These are phyloP conservation scores for Chlorella vulgaris DNA, from an alignment of 139 green algal species.

Conservation along the genomic window DNA sequence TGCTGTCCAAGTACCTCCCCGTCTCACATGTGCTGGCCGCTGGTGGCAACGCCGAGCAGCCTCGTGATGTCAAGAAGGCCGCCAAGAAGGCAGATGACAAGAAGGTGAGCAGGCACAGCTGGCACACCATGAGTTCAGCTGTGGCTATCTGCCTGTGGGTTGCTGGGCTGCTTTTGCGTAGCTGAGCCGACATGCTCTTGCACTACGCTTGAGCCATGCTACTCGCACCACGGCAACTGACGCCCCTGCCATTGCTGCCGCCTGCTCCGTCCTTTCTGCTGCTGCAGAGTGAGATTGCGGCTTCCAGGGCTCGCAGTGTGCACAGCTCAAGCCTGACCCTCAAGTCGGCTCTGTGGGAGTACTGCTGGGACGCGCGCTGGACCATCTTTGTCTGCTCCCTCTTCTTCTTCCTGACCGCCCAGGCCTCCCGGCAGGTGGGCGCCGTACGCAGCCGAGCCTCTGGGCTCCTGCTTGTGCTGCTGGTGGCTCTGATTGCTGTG, in stretches of 20 bases:
- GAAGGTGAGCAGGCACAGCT: no score
- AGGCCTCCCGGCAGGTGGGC: constrained; percentile 59
- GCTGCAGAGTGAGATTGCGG: constrained; percentile 9
- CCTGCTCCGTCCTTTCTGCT: no score
- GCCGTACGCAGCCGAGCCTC: no score
- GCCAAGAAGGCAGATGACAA: constrained; percentile 29
- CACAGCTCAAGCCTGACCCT: constrained; percentile 49
- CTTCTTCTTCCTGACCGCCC: constrained; percentile 57
- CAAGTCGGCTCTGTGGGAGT: background rate
- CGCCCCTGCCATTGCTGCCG: no score
- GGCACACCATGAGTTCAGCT: no score
- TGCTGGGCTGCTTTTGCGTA: no score
- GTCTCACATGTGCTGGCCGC: constrained; percentile 59
- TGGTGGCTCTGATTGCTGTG: background rate
- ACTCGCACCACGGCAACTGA: no score
- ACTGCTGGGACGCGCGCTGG: constrained; percentile 54
- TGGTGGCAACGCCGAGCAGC: constrained; percentile 50
- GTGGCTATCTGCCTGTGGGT: no score
- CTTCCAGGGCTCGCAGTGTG: constrained; percentile 34
- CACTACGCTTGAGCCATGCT: no score
- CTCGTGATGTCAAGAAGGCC: constrained; percentile 28
- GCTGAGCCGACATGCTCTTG: no score
- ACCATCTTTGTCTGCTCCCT: constrained; percentile 45
- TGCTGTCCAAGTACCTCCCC: constrained; percentile 59
- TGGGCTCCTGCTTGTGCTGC: background rate